These are phyloP conservation scores for Heimioporus sp. DNA, from an alignment of 768 basidiomycete genomes.

Conservation along the genomic window DNA sequence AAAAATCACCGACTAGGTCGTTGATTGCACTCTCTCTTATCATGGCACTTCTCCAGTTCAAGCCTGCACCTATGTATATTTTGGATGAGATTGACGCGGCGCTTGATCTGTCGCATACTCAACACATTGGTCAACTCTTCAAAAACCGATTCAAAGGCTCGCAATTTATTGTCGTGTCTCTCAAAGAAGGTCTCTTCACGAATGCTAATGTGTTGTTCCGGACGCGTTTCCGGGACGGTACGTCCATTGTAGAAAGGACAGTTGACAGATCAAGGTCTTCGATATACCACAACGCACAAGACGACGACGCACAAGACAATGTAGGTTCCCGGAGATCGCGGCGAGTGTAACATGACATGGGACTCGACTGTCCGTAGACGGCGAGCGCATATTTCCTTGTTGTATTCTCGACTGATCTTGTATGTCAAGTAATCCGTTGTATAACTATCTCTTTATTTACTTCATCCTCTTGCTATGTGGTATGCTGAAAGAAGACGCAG, in stretches of 20 bases:
- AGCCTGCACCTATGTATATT: slow-evolving; percentile 99
- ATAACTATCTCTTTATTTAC: neutral
- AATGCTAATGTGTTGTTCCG: slow-evolving; percentile 97
- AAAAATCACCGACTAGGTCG: slow-evolving; percentile 53
- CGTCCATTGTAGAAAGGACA: slow-evolving; percentile 84
- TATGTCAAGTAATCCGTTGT: slow-evolving; percentile 10
- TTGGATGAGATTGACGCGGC: slow-evolving; percentile 99
- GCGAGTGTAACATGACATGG: slow-evolving; percentile 7
- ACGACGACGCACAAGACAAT: slow-evolving; percentile 7
- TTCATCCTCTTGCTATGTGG: neutral
- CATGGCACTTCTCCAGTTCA: slow-evolving; percentile 99
- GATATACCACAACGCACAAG: slow-evolving; percentile 30
- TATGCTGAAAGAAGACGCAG: no score
- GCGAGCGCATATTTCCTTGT: neutral
- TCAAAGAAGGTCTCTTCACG: slow-evolving; percentile 96
- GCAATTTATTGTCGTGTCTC: slow-evolving; percentile 96
- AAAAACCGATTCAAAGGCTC: slow-evolving; percentile 94
- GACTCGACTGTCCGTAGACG: neutral
- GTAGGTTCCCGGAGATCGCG: slow-evolving; percentile 19
- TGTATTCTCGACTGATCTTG: slow-evolving; percentile 3
- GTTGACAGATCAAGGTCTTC: slow-evolving; percentile 58
- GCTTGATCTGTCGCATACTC: slow-evolving; percentile 92
- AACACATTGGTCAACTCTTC: slow-evolving; percentile 98
- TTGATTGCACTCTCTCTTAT: slow-evolving; percentile 96
- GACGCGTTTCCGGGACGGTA: slow-evolving; percentile 91